Base-by-base conservation (phyloP, 2,329 filamentous ascomycete species). In the Amauroascus verrucosus region DNA sequence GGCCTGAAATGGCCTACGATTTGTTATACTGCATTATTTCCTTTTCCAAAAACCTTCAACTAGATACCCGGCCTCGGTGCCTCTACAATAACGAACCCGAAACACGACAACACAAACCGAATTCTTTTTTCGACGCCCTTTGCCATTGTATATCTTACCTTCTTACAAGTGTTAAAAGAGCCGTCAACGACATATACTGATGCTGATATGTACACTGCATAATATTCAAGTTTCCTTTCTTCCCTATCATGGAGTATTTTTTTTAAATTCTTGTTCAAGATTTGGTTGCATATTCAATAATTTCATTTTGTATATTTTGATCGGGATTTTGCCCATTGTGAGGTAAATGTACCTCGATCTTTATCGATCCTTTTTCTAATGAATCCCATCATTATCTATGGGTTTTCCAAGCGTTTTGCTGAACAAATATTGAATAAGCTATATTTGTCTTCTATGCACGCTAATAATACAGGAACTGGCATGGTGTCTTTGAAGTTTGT, bases 131-230 rank as follows among this genome's bases (percentile, higher is more conserved):
- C 3, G 14, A 35, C 14, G 14, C 14, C 14, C 3, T 35, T 35
- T 35, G n/a, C n/a, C 33, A 32, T 44, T 43, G 13, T 45, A 9
- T 24, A 43, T 22, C 26, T 51, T 20, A 5, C n/a, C 28, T 35
- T 45, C 16, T 45, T 24, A 30, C 26, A 44, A 28, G 28, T 51
- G 28, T 28, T 24, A 24, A 38, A 37, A 11, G 40, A 51, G n/a
- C 7, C 22, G 7, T 45, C 13, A 22, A 51, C 33, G 49, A 51
- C 41, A 51, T 2, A 22, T 51, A 26, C 45, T 38, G 49, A 51
- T 32, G n/a, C 28, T 20, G 49, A 51, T 13, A 51, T 51, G 49
- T 51, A 51, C 24, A 33, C 22, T 47, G 32, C 30, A 48, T 24
- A 22, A 8, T 26, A 7, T 49, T 41, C 41, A 22, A 1, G 16